Percentiles rank a stretch among this genome's conserved stretches.
Evolutionary conservation across 805 yeast genomes (phyloP).

Genomic region (Suhomyces vadensis): DNA sequence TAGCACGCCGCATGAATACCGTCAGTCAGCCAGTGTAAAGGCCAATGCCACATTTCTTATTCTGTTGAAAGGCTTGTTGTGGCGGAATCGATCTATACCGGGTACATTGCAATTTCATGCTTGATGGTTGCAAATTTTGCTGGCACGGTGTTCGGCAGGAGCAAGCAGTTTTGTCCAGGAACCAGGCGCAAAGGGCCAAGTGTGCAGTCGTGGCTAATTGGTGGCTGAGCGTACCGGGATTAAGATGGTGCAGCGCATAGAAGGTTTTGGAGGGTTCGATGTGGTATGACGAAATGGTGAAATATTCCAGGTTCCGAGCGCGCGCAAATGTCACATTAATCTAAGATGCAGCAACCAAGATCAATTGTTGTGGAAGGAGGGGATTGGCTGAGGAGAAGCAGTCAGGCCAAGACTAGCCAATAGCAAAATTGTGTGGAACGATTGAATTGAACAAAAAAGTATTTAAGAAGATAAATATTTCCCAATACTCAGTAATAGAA

Average conservation of each 20-base stretch:
- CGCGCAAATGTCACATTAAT: not conserved
- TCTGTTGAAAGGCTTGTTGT: too few relatives aligned
- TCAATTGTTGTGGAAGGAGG: not conserved
- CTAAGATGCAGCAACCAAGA: slow-evolving; percentile 1
- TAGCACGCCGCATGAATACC: too few relatives aligned
- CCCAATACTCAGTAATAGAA: not conserved
- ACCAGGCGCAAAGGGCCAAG: too few relatives aligned
- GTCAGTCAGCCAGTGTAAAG: too few relatives aligned
- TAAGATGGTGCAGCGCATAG: not conserved
- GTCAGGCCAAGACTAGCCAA: not conserved
- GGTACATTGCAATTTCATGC: not conserved
- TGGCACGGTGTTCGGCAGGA: not conserved
- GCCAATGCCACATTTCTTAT: too few relatives aligned
- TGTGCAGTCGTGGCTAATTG: not conserved
- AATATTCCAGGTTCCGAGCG: not conserved
- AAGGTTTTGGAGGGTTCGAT: not conserved
- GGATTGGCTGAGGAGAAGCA: not conserved
- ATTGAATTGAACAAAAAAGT: not conserved
- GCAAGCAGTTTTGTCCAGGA: not conserved
- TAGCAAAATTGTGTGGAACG: not conserved
- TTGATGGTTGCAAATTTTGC: slow-evolving; percentile 1
- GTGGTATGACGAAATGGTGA: not conserved
- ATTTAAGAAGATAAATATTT: not conserved
- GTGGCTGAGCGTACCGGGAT: too few relatives aligned
- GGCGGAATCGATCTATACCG: too few relatives aligned